Evolutionary conservation across 1,139 yeast species (phyloP), one percentile per base, ranked within the genome.

Genomic region (Pichia sp.): DNA sequence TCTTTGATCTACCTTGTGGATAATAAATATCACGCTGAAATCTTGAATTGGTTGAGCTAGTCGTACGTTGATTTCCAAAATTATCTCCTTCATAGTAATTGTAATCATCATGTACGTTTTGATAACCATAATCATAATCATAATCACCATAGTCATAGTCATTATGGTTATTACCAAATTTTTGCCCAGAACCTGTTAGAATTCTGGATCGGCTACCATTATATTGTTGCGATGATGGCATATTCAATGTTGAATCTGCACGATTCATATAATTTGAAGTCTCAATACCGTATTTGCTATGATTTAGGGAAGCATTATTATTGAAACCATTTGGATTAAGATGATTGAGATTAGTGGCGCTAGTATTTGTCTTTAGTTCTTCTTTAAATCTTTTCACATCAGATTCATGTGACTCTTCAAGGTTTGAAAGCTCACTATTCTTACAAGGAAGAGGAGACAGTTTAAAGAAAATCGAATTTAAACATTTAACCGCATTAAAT

Each of bases 351-450:
- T n/a, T n/a, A n/a, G n/a, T n/a, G n/a, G n/a, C n/a, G n/a, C n/a
- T 32, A 32, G 11, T 5, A 16, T 6, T 32, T 12, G 22, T 25
- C 50, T 22, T 51, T 22, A 8, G 52, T 52, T 67, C 70, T 57
- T 72, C 72, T 56, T 78, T 79, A 59, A 75, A 82, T 56, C 80
- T 71, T 52, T 85, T 82, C 47, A 80, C 79, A 61, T 86, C 95
- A 39, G 88, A 79, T 64, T 92, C 97, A 63, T 92, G 97, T 54
- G 95, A 80, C 56, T 90, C 95, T 53, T 85, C 89, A 58, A 84
- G 85, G 42, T 67, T 67, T 0, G 95, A 92, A 43, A 86, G 67
- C n/a, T 77, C 77, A 15, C 66, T 59, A 0, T 80, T 77, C 16
- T 57, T 51, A 16, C 79, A 70, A 0, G 96, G 89, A 24, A 72